Conservation (phyloP, 2,329 filamentous ascomycete genomes). For the Pseudovirgaria hyperparasitica region DNA sequence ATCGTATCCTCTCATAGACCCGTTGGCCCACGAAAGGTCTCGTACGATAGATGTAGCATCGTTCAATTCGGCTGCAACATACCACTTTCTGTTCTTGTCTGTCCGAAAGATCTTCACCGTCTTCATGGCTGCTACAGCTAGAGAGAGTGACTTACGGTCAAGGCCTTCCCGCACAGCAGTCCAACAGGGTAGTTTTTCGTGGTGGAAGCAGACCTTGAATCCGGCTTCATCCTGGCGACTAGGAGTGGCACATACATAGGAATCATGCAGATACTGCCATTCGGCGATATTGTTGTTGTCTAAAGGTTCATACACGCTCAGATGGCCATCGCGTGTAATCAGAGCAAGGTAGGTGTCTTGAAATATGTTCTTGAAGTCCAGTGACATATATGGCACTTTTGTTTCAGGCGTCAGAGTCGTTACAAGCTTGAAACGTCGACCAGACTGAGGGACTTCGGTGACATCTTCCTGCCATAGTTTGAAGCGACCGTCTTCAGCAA, state of each 20-base stretch:
- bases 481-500: slow-evolving; percentile 81
- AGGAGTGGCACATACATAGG: slow-evolving; percentile 57
- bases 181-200: slow-evolving; percentile 71
- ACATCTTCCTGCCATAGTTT: slow-evolving; percentile 90
- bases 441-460: slow-evolving; percentile 58
- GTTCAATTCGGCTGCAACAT: slow-evolving; percentile 64
- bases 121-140: slow-evolving; percentile 81
- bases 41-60: slow-evolving; percentile 67
- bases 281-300: slow-evolving; percentile 69
- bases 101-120: slow-evolving; percentile 74
- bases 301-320: slow-evolving; percentile 74
- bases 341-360: slow-evolving; percentile 77
- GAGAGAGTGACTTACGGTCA: slow-evolving; percentile 60
- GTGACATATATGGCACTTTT: slow-evolving; percentile 58
- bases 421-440: slow-evolving; percentile 68
- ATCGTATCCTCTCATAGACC: slow-evolving; percentile 81
- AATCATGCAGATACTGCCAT: slow-evolving; percentile 63
- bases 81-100: slow-evolving; percentile 63
- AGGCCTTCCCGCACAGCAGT: slow-evolving; percentile 69
- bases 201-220: slow-evolving; percentile 79
- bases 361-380: slow-evolving; percentile 77
- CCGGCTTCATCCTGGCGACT: slow-evolving; percentile 72
- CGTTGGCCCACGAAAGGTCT: slow-evolving; percentile 85
- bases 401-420: slow-evolving; percentile 52
- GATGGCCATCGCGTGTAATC: slow-evolving; percentile 67